These are phyloP conservation scores for Clonostachys solani DNA, from an alignment of 2,329 filamentous ascomycete genomes.

Conservation along the genomic window DNA sequence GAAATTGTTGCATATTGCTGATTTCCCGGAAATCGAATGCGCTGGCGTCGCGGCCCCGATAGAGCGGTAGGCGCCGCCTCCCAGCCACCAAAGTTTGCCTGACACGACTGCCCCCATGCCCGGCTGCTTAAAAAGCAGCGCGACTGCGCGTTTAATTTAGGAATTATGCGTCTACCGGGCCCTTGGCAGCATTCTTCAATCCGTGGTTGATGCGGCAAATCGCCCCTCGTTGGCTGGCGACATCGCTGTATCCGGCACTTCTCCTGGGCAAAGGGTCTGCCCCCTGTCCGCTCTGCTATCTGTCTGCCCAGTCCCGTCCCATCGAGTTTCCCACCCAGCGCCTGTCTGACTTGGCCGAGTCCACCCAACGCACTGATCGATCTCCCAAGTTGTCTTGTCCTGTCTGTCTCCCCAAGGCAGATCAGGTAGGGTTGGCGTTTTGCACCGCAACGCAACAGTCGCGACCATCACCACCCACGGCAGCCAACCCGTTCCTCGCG, in stretches of 20 bases:
- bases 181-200: constrained; percentile 1
- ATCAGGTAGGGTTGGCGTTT: constrained; percentile 2
- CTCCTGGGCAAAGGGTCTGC: neutral
- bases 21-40: neutral
- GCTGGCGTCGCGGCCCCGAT: neutral
- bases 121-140: neutral
- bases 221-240: neutral
- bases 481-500: neutral
- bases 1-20: neutral
- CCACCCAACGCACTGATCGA: constrained; percentile 4
- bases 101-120: neutral
- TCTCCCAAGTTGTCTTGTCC: constrained; percentile 1
- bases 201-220: neutral
- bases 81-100: constrained; percentile 4
- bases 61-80: constrained; percentile 3
- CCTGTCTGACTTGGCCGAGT: constrained; percentile 2
- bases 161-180: neutral
- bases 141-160: neutral
- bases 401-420: constrained; percentile 1
- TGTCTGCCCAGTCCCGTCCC: neutral
- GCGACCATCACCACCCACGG: neutral
- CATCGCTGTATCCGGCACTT: neutral
- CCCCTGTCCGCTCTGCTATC: constrained; percentile 2
- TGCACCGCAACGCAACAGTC: neutral
- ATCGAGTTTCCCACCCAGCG: too few relatives aligned